Evolutionary conservation across 116 monocot species (phyloP).

Genomic region (Iris pallida): DNA sequence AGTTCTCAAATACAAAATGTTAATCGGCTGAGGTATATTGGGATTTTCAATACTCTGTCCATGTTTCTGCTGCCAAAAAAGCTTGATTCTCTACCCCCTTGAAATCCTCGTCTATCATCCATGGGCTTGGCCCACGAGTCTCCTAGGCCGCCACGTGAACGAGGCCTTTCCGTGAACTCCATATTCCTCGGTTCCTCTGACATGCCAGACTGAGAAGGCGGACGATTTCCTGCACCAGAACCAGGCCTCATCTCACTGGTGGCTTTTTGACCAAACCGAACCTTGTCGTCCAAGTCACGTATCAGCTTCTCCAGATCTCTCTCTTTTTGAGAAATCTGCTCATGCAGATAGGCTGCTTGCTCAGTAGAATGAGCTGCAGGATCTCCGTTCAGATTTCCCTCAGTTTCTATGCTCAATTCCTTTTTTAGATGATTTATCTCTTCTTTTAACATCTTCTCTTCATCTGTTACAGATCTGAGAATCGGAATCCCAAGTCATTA

Average conservation of each 20-base stretch:
- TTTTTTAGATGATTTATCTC: slow-evolving; percentile 59
- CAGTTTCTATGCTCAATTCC: slow-evolving; percentile 25
- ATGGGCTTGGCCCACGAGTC: slow-evolving; percentile 40
- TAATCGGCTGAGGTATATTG: not conserved
- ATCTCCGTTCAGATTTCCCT: slow-evolving; percentile 18
- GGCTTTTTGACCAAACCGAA: slow-evolving; percentile 67
- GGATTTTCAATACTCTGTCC: slow-evolving; percentile 47
- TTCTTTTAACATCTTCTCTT: slow-evolving; percentile 71
- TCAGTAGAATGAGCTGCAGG: slow-evolving; percentile 30
- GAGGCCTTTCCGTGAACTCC: slow-evolving; percentile 60
- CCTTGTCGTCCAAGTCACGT: slow-evolving; percentile 70
- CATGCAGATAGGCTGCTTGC: slow-evolving; percentile 26
- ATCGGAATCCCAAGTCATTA: not conserved
- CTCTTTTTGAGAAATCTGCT: slow-evolving; percentile 45
- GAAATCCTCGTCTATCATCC: slow-evolving; percentile 68
- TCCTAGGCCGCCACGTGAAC: slow-evolving; percentile 49
- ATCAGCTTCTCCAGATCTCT: slow-evolving; percentile 56
- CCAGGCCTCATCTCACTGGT: slow-evolving; percentile 40
- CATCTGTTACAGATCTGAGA: slow-evolving; percentile 61
- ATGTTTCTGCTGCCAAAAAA: slow-evolving; percentile 42
- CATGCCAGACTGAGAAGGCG: slow-evolving; percentile 40
- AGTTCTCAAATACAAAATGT: too few species aligned
- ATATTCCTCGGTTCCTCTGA: slow-evolving; percentile 42
- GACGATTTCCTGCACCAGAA: slow-evolving; percentile 53
- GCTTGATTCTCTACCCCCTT: slow-evolving; percentile 35